Evolutionary conservation across 306 rosid genomes (phyloP).

Genomic region (Mimosa pudica): DNA sequence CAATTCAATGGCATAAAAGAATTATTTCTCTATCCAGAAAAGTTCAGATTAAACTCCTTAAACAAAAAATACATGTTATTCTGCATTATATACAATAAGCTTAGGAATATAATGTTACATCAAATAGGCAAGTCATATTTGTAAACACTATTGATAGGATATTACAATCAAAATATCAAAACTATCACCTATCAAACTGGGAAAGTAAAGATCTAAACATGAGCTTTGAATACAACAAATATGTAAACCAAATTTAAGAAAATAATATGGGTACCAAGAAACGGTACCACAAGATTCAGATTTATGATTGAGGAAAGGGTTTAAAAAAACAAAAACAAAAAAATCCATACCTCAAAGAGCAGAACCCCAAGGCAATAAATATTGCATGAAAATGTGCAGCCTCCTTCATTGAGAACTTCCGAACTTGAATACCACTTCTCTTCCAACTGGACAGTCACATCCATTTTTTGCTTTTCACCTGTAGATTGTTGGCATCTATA

Average conservation of each 20-base stretch:
- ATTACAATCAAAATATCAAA: constrained; percentile 23
- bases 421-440: constrained; percentile 72
- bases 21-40: background rate
- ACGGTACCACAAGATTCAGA: constrained; percentile 11
- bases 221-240: background rate
- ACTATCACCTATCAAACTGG: background rate
- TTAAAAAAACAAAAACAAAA: background rate
- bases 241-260: constrained; percentile 5
- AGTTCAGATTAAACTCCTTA: constrained; percentile 11
- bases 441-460: constrained; percentile 46
- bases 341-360: constrained; percentile 64
- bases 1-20: background rate
- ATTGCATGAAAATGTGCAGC: constrained; percentile 56
- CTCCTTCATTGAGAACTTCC: constrained; percentile 47
- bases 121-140: constrained; percentile 1
- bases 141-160: constrained; percentile 15
- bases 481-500: constrained; percentile 30
- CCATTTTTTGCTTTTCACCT: constrained; percentile 35
- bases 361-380: constrained; percentile 73
- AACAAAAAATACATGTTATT: background rate
- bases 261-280: constrained; percentile 10
- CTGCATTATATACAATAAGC: constrained; percentile 19
- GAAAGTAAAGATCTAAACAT: background rate
- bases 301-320: background rate
- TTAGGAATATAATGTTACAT: background rate